Percentiles rank a stretch among this genome's conserved stretches.
Conservation (phyloP, 306 rosid genomes). For the Dalbergia oliveri region DNA sequence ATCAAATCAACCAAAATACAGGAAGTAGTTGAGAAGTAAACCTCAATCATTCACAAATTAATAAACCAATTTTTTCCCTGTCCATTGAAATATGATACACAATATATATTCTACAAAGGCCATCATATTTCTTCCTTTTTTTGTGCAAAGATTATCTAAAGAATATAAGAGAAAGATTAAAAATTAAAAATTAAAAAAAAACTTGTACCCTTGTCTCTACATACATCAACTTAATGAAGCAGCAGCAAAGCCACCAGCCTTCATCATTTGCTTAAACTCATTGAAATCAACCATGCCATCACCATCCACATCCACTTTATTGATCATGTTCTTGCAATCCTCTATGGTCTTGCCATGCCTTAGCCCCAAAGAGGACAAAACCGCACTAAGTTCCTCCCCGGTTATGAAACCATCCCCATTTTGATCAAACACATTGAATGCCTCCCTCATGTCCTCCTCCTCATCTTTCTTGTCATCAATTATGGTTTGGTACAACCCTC, state of each 20-base stretch:
- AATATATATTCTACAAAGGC: conserved; percentile 27
- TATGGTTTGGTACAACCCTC: conserved; percentile 48
- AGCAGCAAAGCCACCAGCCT: conserved; percentile 46
- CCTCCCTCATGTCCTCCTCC: conserved; percentile 59
- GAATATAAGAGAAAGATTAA: background rate
- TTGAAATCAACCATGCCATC: conserved; percentile 58
- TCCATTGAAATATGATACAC: conserved; percentile 20
- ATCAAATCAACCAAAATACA: background rate
- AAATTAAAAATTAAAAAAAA: background rate
- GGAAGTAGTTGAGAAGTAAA: conserved; percentile 35
- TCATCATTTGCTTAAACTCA: conserved; percentile 62
- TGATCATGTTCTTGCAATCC: conserved; percentile 57
- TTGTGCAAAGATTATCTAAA: conserved; percentile 34
- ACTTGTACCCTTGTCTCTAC: background rate
- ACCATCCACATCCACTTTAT: conserved; percentile 56
- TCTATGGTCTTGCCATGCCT: conserved; percentile 46
- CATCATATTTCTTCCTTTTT: conserved; percentile 23
- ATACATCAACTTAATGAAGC: conserved; percentile 41
- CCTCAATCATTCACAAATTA: conserved; percentile 7
- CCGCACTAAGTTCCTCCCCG: conserved; percentile 55
- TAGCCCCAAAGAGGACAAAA: conserved; percentile 53
- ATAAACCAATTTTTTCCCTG: background rate
- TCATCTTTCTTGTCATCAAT: conserved; percentile 54
- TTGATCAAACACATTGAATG: conserved; percentile 62
- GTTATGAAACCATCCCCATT: conserved; percentile 57